Evolutionary conservation across 2,329 filamentous ascomycete species (phyloP), one percentile per base, ranked within the genome.

Genomic region (Truncatella angustata): DNA sequence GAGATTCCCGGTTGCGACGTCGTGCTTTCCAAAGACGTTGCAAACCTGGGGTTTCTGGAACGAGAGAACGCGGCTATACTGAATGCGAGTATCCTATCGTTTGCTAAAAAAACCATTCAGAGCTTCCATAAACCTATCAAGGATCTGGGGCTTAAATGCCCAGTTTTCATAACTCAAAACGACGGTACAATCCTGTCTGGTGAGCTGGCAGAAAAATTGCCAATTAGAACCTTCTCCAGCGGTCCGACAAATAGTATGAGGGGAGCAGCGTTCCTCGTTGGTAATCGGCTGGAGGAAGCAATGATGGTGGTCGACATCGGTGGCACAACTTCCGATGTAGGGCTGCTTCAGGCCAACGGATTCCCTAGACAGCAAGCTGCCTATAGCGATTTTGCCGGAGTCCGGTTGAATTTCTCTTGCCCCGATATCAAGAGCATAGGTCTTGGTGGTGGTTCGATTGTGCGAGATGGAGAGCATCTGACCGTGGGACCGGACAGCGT

Each of bases 261-360:
- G 49, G 82, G 83, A 1, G 83, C 83, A 2, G 84, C 83, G 0
- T 86, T 85, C 51, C 67, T 88, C 10, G 70, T 73, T 0, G 69
- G 73, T 35, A 62, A 64, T 2, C 53, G 61, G 20, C 49, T 60
- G 12, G 57, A 66, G 2, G 67, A 75, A 50, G 66, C 70, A 0
- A 67, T 76, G 58, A 80, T 87, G 70, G 84, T 87, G 0, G 78
- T 87, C 2, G 85, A 88, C 59, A 80, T 88, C 49, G 85, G 85
- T 0, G 84, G 85, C 3, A 88, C 85, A 0, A 87, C 84, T 0
- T 80, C 82, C 0, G 85, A 87, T 57, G 80, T 86, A 10, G 83
- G 85, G 0, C 65, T 85, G 0, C 64, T 88, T 3, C 73, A 84
- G 5, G 73, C 78, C 0, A 86, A 79, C 45, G 84, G 85, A 0